Base-by-base conservation (phyloP, 2,329 filamentous ascomycete genomes). In the Periglandula ipomoeae region DNA sequence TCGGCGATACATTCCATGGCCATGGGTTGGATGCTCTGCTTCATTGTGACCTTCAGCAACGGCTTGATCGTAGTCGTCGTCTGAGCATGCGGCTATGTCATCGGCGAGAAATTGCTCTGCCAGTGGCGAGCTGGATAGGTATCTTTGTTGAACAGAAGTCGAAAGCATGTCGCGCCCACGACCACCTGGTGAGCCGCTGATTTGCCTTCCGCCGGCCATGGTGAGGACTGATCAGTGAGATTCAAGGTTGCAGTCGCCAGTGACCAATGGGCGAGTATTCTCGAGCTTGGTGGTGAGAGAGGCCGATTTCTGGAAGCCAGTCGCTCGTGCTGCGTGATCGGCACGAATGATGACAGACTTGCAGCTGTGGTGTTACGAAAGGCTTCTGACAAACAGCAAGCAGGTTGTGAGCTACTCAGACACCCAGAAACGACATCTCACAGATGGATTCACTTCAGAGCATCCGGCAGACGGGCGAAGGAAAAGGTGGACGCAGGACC, bases 1-100 rank as follows among this genome's bases (percentile, higher is more conserved):
- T 41, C 89, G 79, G 48, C 86, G 81, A 68, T 93, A 95, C 57
- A 74, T 74, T 61, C 65, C 70, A 48, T 70, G 74, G n/a, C 67
- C 67, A 17, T 61, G 59, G 10, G 23, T 5, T 23, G 68, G 68
- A 40, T 71, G 60, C 44, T 70, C 62, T 46, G 61, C 55, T 4
- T 65, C 66, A 2, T 58, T 56, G 24, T 64, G 58, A 27, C 61
- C 57, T 34, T 61, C 63, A 11, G 59, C 60, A 20, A 46, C 52
- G n/a, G 60, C 58, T 34, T 65, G 62, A 22, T 58, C 59, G 24
- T 66, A 68, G 35, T 79, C 78, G 46, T 79, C 73, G 30, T 82
- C 79, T 4, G 76, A 74, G 52, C 79, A 84, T 45, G 79, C 78
- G 32, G 81, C 82, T 7, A 87, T 68, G 61, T 89, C 84, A 34